phyloP scores from a whole-genome alignment of 306 rosid species.

The cucumber (Cucumis sativus) region Cucumber_9930_V3 NC_026655.2:5308501-5309000 shows the following conservation, averaged over 20 bases:
- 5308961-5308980: constrained; percentile 48
- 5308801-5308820: constrained; percentile 24
- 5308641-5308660: constrained; percentile 51
- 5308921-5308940: background rate
- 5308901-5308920: constrained; percentile 12
- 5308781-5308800: constrained; percentile 20
- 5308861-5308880: constrained; percentile 24
- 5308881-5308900: constrained; percentile 29
- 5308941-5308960: constrained; percentile 30
- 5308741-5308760: constrained; percentile 43
- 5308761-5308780: constrained; percentile 39
- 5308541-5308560: background rate
- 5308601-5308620: constrained; percentile 32
- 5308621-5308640: constrained; percentile 5
- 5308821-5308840: constrained; percentile 21
- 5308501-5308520: background rate
- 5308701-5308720: constrained; percentile 47
- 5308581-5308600: constrained; percentile 44
- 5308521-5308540: background rate
- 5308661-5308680: constrained; percentile 42
- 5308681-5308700: constrained; percentile 55
- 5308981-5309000: constrained; percentile 17
- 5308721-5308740: constrained; percentile 32
- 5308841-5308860: constrained; percentile 32
- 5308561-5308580: constrained; percentile 48